Conservation (phyloP, 768 basidiomycete genomes). For the Candolleomyces efflorescens region DNA sequence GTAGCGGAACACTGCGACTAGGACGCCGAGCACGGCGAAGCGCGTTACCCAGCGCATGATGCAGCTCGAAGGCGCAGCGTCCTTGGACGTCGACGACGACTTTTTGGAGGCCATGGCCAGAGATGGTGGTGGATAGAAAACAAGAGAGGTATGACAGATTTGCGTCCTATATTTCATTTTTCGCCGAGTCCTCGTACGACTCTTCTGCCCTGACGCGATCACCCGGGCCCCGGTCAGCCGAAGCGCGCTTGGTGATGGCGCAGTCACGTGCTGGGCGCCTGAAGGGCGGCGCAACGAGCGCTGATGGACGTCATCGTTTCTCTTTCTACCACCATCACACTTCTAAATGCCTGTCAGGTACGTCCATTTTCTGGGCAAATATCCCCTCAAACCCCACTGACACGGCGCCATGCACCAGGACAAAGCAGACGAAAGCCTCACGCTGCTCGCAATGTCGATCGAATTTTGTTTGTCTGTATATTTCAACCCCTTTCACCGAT, state of each 20-base stretch:
- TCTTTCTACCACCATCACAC: no score
- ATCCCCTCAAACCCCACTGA: background rate
- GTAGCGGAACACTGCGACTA: conserved; percentile 41
- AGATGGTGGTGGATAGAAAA: background rate
- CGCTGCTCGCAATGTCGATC: background rate
- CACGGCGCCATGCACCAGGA: background rate
- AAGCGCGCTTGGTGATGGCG: no score
- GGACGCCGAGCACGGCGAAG: conserved; percentile 24
- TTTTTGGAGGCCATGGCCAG: conserved; percentile 3
- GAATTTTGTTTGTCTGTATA: conserved; percentile 6
- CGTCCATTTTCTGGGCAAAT: background rate
- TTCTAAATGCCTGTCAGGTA: background rate
- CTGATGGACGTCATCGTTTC: no score
- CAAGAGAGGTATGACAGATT: background rate
- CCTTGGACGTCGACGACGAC: conserved; percentile 6
- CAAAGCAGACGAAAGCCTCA: background rate
- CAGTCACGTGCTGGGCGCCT: background rate
- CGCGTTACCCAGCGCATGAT: conserved; percentile 35
- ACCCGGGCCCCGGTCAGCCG: background rate
- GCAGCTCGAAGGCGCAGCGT: conserved; percentile 11
- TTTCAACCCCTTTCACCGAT: conserved; percentile 1
- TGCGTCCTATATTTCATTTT: background rate
- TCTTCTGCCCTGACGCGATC: background rate
- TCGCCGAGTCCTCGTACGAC: conserved; percentile 5
- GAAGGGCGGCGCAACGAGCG: no score